A percentile compares a stretch with the other conserved stretches of the same genome.
Evolutionary conservation across 306 rosid genomes (phyloP).

Genomic region (Vigna mungo): DNA sequence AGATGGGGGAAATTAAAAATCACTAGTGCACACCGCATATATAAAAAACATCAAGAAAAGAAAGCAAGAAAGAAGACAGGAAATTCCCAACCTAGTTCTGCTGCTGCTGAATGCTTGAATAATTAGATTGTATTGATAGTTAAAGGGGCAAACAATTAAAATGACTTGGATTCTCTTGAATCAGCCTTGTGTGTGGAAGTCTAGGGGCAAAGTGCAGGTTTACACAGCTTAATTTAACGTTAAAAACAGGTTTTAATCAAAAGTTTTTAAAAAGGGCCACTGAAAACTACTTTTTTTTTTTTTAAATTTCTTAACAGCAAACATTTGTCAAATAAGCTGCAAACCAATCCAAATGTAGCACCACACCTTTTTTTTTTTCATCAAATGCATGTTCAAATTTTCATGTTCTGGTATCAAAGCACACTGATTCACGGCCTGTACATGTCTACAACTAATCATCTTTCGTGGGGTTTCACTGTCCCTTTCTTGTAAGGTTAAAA

Average conservation of each 20-base stretch:
- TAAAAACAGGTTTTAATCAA: background rate
- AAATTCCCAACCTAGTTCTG: background rate
- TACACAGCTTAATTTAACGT: background rate
- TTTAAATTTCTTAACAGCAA: background rate
- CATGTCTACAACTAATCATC: slow-evolving; percentile 9
- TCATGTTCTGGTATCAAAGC: slow-evolving; percentile 9
- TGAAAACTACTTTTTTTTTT: background rate
- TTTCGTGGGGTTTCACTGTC: background rate
- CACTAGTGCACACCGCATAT: background rate
- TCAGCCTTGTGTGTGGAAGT: background rate
- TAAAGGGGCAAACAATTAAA: background rate
- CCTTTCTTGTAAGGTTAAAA: background rate
- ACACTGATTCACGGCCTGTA: background rate
- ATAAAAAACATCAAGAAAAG: slow-evolving; percentile 3
- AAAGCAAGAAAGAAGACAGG: background rate
- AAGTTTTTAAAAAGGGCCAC: background rate
- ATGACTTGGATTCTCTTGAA: background rate
- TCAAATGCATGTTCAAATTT: background rate
- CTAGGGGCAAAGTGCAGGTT: background rate
- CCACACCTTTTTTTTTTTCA: background rate
- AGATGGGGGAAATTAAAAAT: slow-evolving; percentile 32
- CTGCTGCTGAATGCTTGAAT: slow-evolving; percentile 28
- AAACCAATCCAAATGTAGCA: background rate
- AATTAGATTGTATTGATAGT: background rate
- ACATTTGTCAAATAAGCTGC: background rate